These are phyloP conservation scores for Ustilago tritici DNA, from an alignment of 1,284 basidiomycete genomes.

Conservation along the genomic window DNA sequence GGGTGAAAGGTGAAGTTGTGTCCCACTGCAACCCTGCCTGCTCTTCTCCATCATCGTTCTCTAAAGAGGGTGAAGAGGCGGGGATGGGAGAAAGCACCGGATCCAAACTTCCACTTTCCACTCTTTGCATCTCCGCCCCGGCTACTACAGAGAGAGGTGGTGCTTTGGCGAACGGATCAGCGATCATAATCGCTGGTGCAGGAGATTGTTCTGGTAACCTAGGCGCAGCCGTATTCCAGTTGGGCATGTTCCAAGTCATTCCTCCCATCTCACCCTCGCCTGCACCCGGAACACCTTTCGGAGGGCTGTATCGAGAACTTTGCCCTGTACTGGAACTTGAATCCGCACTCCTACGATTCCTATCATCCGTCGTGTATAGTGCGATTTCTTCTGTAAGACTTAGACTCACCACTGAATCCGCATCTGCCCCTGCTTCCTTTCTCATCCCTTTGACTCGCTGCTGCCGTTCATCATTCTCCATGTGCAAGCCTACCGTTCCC, in stretches of 20 bases:
- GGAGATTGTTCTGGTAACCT: slow-evolving; percentile 20
- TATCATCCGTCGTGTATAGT: slow-evolving; percentile 34
- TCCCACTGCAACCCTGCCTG: slow-evolving; percentile 25
- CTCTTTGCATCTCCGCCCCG: slow-evolving; percentile 22
- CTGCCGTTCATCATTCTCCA: slow-evolving; percentile 11
- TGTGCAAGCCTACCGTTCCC: slow-evolving; percentile 16
- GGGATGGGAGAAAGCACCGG: slow-evolving; percentile 15
- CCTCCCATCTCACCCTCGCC: neutral
- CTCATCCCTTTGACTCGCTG: slow-evolving; percentile 3
- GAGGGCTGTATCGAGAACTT: neutral
- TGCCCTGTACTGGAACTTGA: slow-evolving; percentile 7
- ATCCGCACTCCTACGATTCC: slow-evolving; percentile 7
- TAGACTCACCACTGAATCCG: slow-evolving; percentile 21
- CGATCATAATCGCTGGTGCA: slow-evolving; percentile 31
- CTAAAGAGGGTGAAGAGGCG: neutral
- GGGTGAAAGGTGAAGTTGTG: slow-evolving; percentile 24
- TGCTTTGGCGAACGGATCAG: slow-evolving; percentile 18
- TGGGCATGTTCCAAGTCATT: slow-evolving; percentile 31
- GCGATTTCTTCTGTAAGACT: slow-evolving; percentile 46
- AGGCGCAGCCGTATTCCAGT: slow-evolving; percentile 7
- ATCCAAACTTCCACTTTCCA: slow-evolving; percentile 31
- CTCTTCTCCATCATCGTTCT: neutral
- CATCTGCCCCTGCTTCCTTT: slow-evolving; percentile 2
- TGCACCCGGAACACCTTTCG: neutral
- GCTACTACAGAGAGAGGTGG: neutral